phyloP scores from a whole-genome alignment of 2,329 filamentous ascomycete genomes.

The Phyllosticta citribraziliensis region DNA sequence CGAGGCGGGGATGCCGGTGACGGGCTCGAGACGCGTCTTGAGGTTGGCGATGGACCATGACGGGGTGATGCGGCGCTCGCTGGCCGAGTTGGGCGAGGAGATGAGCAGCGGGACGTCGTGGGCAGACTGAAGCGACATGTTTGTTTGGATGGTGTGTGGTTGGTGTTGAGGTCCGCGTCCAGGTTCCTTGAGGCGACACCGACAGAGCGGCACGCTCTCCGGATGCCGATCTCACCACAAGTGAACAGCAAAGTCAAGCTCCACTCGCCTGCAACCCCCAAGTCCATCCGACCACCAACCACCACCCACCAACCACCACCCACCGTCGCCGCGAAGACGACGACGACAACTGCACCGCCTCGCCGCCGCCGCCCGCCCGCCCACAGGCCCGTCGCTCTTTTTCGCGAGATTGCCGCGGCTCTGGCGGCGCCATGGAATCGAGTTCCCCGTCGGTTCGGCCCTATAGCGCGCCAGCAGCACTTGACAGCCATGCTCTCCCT shows the following conservation, averaged over 20 bases:
- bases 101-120: constrained; percentile 68
- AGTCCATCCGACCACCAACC: neutral
- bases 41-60: constrained; percentile 82
- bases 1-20: constrained; percentile 80
- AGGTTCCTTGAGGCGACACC: neutral
- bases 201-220: neutral
- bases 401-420: neutral
- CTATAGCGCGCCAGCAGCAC: neutral
- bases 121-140: constrained; percentile 30
- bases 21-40: constrained; percentile 79
- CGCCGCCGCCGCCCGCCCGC: no score
- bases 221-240: neutral
- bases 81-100: constrained; percentile 64
- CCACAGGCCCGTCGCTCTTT: neutral
- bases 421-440: neutral
- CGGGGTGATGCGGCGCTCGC: constrained; percentile 84
- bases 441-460: neutral
- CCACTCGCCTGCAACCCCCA: no score
- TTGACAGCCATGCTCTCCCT: neutral
- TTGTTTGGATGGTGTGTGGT: neutral
- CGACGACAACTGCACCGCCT: no score
- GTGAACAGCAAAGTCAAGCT: neutral
- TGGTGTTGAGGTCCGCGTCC: neutral
- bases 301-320: neutral
- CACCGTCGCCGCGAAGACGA: neutral